These are phyloP conservation scores for Ziziphus jujuba DNA, from an alignment of 306 rosid genomes.

Conservation along the genomic window DNA sequence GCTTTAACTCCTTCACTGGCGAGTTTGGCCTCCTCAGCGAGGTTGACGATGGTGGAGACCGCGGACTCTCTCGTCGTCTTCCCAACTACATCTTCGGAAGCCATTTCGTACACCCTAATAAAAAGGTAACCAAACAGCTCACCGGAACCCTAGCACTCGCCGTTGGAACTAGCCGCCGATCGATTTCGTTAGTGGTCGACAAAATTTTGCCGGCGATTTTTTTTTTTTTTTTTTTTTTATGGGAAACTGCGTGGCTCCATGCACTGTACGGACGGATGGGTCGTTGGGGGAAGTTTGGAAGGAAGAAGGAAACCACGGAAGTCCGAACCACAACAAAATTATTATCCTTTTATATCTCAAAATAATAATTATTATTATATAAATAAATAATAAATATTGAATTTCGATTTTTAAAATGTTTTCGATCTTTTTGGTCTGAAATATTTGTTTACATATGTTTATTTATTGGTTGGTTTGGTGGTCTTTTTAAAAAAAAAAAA, in stretches of 20 bases:
- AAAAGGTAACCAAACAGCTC: conserved; percentile 6
- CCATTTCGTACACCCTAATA: conserved; percentile 41
- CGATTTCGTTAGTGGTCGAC: conserved; percentile 1
- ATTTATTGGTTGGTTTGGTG: no score
- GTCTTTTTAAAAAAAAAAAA: no score
- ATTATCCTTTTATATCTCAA: no score
- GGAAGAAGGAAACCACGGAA: neutral
- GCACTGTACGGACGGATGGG: neutral
- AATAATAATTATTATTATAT: no score
- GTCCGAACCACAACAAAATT: no score
- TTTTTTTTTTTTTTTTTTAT: no score
- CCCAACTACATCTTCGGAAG: conserved; percentile 40
- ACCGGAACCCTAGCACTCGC: conserved; percentile 3
- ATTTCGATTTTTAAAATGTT: no score
- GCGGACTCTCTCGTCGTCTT: conserved; percentile 39
- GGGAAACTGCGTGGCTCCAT: conserved; percentile 4
- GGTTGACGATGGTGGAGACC: conserved; percentile 39
- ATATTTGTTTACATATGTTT: no score
- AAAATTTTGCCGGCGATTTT: conserved; percentile 9
- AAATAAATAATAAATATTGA: no score
- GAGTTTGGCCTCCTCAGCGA: conserved; percentile 46
- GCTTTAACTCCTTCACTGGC: conserved; percentile 47
- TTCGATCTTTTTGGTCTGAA: no score
- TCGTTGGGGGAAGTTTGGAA: neutral
- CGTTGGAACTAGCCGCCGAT: neutral